Evolutionary conservation across 1,139 yeast species (phyloP).

Genomic region (Yamadazyma taylorii): DNA sequence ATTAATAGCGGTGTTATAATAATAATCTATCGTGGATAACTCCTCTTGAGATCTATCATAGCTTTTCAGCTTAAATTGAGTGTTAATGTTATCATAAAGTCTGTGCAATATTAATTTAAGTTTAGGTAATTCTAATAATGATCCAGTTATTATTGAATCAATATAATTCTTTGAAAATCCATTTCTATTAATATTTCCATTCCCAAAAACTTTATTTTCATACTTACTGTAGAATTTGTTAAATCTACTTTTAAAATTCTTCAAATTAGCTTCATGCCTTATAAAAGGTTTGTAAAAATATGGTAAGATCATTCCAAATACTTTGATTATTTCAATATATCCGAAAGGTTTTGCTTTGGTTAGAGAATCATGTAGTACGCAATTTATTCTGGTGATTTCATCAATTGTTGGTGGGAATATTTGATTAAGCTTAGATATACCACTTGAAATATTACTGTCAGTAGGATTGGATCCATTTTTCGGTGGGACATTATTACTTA

Average conservation of each 20-base stretch:
- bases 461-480: not conserved
- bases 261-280: slow-evolving; percentile 81
- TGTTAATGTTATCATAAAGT: slow-evolving; percentile 31
- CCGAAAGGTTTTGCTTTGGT: slow-evolving; percentile 68
- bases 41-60: slow-evolving; percentile 13
- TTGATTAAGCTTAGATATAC: slow-evolving; percentile 65
- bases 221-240: slow-evolving; percentile 49
- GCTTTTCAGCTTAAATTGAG: slow-evolving; percentile 16
- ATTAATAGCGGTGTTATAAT: slow-evolving; percentile 54
- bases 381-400: slow-evolving; percentile 85
- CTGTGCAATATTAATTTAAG: slow-evolving; percentile 67
- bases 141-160: slow-evolving; percentile 68
- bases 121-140: slow-evolving; percentile 65
- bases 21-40: slow-evolving; percentile 28
- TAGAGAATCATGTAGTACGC: slow-evolving; percentile 76
- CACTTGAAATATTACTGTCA: slow-evolving; percentile 46
- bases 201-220: slow-evolving; percentile 42
- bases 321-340: slow-evolving; percentile 68
- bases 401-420: slow-evolving; percentile 94
- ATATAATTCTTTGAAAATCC: slow-evolving; percentile 57
- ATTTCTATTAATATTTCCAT: slow-evolving; percentile 28
- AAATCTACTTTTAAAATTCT: slow-evolving; percentile 37
- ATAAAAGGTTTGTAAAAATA: slow-evolving; percentile 90
- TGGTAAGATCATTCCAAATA: slow-evolving; percentile 78
- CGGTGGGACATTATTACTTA: slow-evolving; percentile 25